Evolutionary conservation across 106 monocot genomes (phyloP).

Genomic region (Xerophyta viscosa): DNA sequence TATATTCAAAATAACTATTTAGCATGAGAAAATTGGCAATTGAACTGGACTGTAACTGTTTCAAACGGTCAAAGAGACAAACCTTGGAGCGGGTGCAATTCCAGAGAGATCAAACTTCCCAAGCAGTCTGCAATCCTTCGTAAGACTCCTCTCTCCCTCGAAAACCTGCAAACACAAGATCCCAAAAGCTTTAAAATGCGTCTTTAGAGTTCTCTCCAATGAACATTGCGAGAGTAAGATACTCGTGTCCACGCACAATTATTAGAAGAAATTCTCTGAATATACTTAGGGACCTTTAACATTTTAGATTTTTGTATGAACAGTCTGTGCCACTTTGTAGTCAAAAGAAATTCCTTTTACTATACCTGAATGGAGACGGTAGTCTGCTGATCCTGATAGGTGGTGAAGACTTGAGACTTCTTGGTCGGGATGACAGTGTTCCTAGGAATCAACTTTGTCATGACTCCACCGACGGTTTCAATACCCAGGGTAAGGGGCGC

Average conservation of each 20-base stretch:
- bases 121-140: slow-evolving; percentile 38
- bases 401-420: slow-evolving; percentile 36
- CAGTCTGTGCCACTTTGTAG: no score
- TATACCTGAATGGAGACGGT: slow-evolving; percentile 30
- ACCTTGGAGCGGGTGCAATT: slow-evolving; percentile 34
- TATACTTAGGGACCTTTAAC: no score
- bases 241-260: no score
- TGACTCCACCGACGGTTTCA: slow-evolving; percentile 38
- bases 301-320: no score
- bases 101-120: slow-evolving; percentile 31
- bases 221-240: no score
- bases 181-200: background rate
- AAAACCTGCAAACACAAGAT: slow-evolving; percentile 23
- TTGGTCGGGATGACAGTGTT: slow-evolving; percentile 44
- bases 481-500: slow-evolving; percentile 32
- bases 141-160: slow-evolving; percentile 48
- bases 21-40: no score
- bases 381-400: slow-evolving; percentile 36
- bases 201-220: no score
- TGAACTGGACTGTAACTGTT: no score
- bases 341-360: no score
- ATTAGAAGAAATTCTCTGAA: no score
- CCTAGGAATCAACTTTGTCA: slow-evolving; percentile 37
- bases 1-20: no score
- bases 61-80: background rate